phyloP scores from a whole-genome alignment of 768 basidiomycete genomes.

The Mycena galopus region DNA sequence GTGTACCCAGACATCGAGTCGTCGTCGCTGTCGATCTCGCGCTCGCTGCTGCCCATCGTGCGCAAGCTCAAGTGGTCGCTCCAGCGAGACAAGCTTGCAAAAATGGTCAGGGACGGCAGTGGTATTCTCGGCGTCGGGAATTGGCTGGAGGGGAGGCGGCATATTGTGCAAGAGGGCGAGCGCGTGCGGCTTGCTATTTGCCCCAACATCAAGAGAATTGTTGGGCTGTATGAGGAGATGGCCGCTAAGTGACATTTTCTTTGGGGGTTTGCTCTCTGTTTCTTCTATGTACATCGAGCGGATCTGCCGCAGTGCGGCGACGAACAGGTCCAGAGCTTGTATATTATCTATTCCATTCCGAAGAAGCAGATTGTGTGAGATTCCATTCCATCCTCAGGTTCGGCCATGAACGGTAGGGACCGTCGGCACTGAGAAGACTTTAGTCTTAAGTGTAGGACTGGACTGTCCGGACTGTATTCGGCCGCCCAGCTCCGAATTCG shows the following conservation, averaged over 20 bases:
- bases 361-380: background rate
- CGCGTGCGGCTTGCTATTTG: slow-evolving; percentile 78
- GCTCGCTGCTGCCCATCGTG: slow-evolving; percentile 72
- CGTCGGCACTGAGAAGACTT: too few species aligned
- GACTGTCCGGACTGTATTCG: too few species aligned
- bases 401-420: too few species aligned
- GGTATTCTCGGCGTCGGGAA: slow-evolving; percentile 54
- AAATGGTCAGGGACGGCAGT: slow-evolving; percentile 62
- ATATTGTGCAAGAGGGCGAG: slow-evolving; percentile 70
- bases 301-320: background rate
- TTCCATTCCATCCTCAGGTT: background rate
- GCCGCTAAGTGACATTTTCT: slow-evolving; percentile 20
- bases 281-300: background rate
- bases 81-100: slow-evolving; percentile 72
- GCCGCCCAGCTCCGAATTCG: too few species aligned
- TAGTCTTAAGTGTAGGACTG: too few species aligned
- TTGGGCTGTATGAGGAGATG: slow-evolving; percentile 70
- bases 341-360: background rate
- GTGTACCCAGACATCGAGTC: slow-evolving; percentile 76
- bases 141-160: slow-evolving; percentile 70
- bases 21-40: slow-evolving; percentile 67
- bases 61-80: slow-evolving; percentile 80
- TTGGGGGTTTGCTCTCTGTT: background rate
- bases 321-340: background rate
- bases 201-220: slow-evolving; percentile 70